These are phyloP conservation scores for Candida sakaeoensis DNA, from an alignment of 805 yeast species.

Conservation along the genomic window DNA sequence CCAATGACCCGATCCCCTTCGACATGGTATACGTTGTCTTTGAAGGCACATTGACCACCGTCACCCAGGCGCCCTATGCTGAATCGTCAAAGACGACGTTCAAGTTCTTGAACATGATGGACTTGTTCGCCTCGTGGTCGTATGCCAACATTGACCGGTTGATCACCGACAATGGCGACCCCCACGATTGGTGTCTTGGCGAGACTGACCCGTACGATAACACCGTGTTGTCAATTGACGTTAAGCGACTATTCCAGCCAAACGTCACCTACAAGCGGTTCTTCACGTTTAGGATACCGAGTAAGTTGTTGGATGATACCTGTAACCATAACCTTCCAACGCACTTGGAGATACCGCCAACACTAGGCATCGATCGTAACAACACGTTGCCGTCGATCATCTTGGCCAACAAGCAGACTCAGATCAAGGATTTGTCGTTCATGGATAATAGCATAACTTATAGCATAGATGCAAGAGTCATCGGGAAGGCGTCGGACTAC, in stretches of 20 bases:
- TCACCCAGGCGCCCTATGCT: conserved; percentile 19
- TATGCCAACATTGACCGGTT: conserved; percentile 40
- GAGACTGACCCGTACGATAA: conserved; percentile 41
- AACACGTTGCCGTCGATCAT: conserved; percentile 21
- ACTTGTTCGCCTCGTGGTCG: conserved; percentile 43
- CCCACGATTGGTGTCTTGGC: conserved; percentile 45
- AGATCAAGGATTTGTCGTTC: conserved; percentile 31
- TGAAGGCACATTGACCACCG: conserved; percentile 32
- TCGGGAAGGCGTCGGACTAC: conserved; percentile 38
- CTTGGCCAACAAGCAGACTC: conserved; percentile 18
- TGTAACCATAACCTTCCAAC: conserved; percentile 32
- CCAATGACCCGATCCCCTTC: conserved; percentile 30
- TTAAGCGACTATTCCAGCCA: conserved; percentile 35
- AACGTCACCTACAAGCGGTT: conserved; percentile 37
- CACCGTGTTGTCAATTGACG: conserved; percentile 31
- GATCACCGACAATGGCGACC: conserved; percentile 37
- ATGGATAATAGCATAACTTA: conserved; percentile 33
- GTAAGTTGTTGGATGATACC: conserved; percentile 36
- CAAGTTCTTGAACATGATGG: conserved; percentile 41
- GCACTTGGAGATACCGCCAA: conserved; percentile 37
- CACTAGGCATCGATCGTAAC: conserved; percentile 30
- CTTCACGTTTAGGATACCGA: conserved; percentile 40
- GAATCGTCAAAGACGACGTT: conserved; percentile 22
- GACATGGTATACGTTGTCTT: conserved; percentile 44
- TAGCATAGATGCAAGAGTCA: conserved; percentile 37